Evolutionary conservation across 2,329 filamentous ascomycete genomes (phyloP).

Genomic region (Colletotrichum orbiculare): DNA sequence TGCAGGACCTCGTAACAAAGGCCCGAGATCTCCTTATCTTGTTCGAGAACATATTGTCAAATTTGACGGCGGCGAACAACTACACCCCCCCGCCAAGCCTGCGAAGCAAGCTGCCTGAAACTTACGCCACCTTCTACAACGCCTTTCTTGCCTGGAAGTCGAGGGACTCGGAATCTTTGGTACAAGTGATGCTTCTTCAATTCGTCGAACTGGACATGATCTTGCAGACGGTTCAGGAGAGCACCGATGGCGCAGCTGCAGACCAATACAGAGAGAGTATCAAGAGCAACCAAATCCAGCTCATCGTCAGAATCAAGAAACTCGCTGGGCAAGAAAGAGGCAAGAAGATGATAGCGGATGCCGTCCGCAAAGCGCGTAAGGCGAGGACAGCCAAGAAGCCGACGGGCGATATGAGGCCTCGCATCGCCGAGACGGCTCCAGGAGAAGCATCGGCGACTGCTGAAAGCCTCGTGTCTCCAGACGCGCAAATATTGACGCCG

Average conservation of each 20-base stretch:
- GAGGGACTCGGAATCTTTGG: constrained; percentile 79
- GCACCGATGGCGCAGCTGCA: constrained; percentile 77
- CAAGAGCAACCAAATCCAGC: constrained; percentile 81
- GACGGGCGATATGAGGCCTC: constrained; percentile 76
- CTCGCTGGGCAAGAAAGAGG: constrained; percentile 78
- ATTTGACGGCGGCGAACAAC: constrained; percentile 73
- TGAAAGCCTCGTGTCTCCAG: constrained; percentile 50
- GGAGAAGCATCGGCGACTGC: constrained; percentile 51
- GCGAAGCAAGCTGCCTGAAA: constrained; percentile 71
- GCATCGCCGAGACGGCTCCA: constrained; percentile 65
- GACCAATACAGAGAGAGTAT: constrained; percentile 84
- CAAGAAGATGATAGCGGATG: constrained; percentile 78
- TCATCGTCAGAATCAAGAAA: constrained; percentile 83
- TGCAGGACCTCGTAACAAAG: constrained; percentile 80
- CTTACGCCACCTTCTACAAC: constrained; percentile 79
- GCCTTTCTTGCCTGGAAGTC: constrained; percentile 89
- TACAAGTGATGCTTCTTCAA: constrained; percentile 87
- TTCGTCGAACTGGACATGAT: constrained; percentile 88
- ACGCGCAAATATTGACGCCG: constrained; percentile 64
- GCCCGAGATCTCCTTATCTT: constrained; percentile 80
- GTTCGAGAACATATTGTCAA: constrained; percentile 80
- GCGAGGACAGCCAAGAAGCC: constrained; percentile 73
- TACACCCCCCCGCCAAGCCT: constrained; percentile 74
- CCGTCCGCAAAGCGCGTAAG: constrained; percentile 77
- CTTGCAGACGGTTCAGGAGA: constrained; percentile 84